Percentiles rank a stretch among this genome's conserved stretches.
Evolutionary conservation across 2,329 filamentous ascomycete genomes (phyloP).

Genomic region (Epichloe gansuensis): DNA sequence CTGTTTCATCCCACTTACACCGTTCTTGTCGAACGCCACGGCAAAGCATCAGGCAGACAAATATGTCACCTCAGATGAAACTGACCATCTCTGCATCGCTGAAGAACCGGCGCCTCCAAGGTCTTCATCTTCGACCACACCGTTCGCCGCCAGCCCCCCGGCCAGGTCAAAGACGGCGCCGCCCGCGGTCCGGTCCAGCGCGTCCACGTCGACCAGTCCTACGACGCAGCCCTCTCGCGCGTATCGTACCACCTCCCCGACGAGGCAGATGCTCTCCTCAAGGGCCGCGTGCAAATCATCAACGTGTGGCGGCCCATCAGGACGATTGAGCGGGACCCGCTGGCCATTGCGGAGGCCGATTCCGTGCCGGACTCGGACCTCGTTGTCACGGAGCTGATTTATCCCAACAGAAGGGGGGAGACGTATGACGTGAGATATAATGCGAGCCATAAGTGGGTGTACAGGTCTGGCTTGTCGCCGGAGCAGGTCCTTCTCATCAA

Average conservation of each 20-base stretch:
- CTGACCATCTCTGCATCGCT: too few relatives aligned
- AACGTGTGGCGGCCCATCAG: slow-evolving; percentile 39
- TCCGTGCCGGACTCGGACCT: slow-evolving; percentile 38
- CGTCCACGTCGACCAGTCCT: slow-evolving; percentile 47
- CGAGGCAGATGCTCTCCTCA: slow-evolving; percentile 28
- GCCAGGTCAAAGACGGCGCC: slow-evolving; percentile 33
- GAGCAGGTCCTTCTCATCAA: slow-evolving; percentile 47
- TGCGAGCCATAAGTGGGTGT: slow-evolving; percentile 36
- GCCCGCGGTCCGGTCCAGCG: slow-evolving; percentile 27
- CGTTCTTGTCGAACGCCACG: too few relatives aligned
- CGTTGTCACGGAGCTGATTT: slow-evolving; percentile 34
- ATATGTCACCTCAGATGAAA: too few relatives aligned
- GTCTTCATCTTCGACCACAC: slow-evolving; percentile 53
- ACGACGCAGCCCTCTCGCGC: slow-evolving; percentile 29
- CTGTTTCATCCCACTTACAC: not conserved
- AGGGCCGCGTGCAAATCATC: slow-evolving; percentile 37
- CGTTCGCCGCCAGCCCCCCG: slow-evolving; percentile 26
- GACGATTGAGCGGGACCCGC: slow-evolving; percentile 37
- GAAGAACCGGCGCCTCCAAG: slow-evolving; percentile 40
- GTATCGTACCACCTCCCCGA: slow-evolving; percentile 29
- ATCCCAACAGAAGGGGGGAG: slow-evolving; percentile 36
- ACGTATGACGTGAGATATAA: slow-evolving; percentile 33
- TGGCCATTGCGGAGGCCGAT: slow-evolving; percentile 38
- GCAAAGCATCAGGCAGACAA: too few relatives aligned
- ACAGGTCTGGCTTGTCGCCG: slow-evolving; percentile 35